Conservation (phyloP, 208 protist genomes). For the Blechomonas ayalai region DNA sequence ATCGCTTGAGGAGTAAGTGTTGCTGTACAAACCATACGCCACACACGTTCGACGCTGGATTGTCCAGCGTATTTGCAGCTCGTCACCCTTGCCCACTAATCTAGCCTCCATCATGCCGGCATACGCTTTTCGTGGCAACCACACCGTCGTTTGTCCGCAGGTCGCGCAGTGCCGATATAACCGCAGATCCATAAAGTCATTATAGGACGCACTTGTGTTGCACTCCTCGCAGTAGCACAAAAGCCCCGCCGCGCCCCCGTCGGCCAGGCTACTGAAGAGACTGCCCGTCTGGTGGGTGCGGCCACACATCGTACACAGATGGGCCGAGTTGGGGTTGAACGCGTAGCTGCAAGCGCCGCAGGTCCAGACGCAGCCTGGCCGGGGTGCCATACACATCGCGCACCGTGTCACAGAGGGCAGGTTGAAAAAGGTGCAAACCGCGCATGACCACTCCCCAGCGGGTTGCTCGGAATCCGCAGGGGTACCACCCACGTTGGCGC, state of each 20-base stretch:
- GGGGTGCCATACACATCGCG: slow-evolving; percentile 71
- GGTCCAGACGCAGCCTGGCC: slow-evolving; percentile 61
- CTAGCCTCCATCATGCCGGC: slow-evolving; percentile 33
- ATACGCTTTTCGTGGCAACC: slow-evolving; percentile 51
- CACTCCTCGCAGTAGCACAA: slow-evolving; percentile 41
- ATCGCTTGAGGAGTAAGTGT: too few relatives aligned
- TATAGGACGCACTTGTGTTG: slow-evolving; percentile 24
- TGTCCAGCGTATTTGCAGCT: slow-evolving; percentile 24
- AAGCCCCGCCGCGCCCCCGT: slow-evolving; percentile 11
- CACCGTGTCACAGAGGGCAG: slow-evolving; percentile 56
- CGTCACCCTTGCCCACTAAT: slow-evolving; percentile 51
- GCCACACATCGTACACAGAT: slow-evolving; percentile 65
- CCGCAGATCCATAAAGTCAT: slow-evolving; percentile 34
- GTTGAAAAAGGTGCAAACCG: slow-evolving; percentile 80
- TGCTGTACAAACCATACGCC: not conserved
- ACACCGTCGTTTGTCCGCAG: slow-evolving; percentile 44
- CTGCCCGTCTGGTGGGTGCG: too few relatives aligned
- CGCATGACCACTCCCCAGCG: slow-evolving; percentile 60
- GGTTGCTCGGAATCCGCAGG: slow-evolving; percentile 4
- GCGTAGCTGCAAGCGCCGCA: slow-evolving; percentile 70
- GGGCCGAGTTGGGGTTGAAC: slow-evolving; percentile 49
- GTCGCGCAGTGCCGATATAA: slow-evolving; percentile 28
- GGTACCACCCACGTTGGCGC: slow-evolving; percentile 5
- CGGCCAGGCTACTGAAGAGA: too few relatives aligned
- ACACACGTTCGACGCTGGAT: not conserved